These are phyloP conservation scores for Filobasidium floriforme DNA, from an alignment of 768 basidiomycete genomes.

Conservation along the genomic window DNA sequence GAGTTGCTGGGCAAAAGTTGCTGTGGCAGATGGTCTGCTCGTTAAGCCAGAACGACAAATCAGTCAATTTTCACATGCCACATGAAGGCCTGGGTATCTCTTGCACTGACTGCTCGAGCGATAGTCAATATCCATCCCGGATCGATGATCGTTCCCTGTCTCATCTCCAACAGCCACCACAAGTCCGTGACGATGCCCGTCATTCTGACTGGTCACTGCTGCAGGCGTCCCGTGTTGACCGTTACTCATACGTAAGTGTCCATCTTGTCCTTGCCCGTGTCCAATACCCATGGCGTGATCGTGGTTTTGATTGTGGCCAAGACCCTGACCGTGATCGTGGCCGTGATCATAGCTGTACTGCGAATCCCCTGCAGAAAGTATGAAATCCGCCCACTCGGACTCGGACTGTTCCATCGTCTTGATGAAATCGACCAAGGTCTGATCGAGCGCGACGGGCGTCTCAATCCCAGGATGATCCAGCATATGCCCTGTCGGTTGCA, in stretches of 20 bases:
- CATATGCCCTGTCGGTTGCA: slow-evolving; percentile 2
- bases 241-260: no score
- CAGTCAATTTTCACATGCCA: no score
- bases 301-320: no score
- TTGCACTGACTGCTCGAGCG: no score
- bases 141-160: background rate
- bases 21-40: no score
- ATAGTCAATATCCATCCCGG: background rate
- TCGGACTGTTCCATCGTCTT: slow-evolving; percentile 10
- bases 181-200: background rate
- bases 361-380: background rate
- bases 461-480: background rate
- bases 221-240: no score
- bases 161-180: background rate
- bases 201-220: no score
- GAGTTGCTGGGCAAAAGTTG: background rate
- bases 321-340: no score
- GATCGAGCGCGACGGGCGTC: background rate
- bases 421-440: slow-evolving; percentile 6
- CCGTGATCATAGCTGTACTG: background rate
- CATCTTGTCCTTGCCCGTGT: no score
- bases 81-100: no score
- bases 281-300: no score
- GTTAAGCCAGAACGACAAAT: no score
- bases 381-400: background rate